A percentile compares a stretch with the other conserved stretches of the same genome.
Evolutionary conservation across 2,329 filamentous ascomycete genomes (phyloP).

Genomic region (Cladosporium colombiae): DNA sequence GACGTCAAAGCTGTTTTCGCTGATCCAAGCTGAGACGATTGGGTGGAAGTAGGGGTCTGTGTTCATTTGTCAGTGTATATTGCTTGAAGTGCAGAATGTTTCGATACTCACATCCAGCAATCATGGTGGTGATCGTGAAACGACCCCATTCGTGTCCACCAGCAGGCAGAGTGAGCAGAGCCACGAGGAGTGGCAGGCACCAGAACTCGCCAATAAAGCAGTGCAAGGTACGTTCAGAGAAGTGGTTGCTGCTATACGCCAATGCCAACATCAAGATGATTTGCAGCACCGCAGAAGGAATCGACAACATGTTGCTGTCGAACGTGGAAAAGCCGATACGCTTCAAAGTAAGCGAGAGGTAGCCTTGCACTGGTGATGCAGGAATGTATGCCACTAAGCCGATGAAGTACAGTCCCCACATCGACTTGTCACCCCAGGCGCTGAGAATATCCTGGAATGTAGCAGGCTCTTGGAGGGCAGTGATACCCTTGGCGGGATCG

Average conservation of each 20-base stretch:
- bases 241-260: constrained; percentile 51
- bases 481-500: constrained; percentile 60
- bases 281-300: constrained; percentile 46
- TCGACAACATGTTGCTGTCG: constrained; percentile 45
- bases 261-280: constrained; percentile 56
- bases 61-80: constrained; percentile 41
- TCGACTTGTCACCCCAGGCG: constrained; percentile 12
- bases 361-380: constrained; percentile 45
- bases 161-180: constrained; percentile 39
- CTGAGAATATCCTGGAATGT: constrained; percentile 22
- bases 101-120: constrained; percentile 32
- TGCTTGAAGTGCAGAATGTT: constrained; percentile 39
- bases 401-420: constrained; percentile 27
- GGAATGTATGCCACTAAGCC: constrained; percentile 24
- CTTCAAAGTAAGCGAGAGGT: constrained; percentile 22
- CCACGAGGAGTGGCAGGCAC: constrained; percentile 44
- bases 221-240: constrained; percentile 56
- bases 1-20: constrained; percentile 63
- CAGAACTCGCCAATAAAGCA: constrained; percentile 45
- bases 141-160: constrained; percentile 41
- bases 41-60: constrained; percentile 53
- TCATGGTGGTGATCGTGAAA: constrained; percentile 42
- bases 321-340: constrained; percentile 36
- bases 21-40: constrained; percentile 61
- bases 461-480: constrained; percentile 42